A percentile compares a stretch with the other conserved stretches of the same genome.
Conservation (phyloP, 2,329 filamentous ascomycete genomes). For the Colletotrichum chrysophilum region DNA sequence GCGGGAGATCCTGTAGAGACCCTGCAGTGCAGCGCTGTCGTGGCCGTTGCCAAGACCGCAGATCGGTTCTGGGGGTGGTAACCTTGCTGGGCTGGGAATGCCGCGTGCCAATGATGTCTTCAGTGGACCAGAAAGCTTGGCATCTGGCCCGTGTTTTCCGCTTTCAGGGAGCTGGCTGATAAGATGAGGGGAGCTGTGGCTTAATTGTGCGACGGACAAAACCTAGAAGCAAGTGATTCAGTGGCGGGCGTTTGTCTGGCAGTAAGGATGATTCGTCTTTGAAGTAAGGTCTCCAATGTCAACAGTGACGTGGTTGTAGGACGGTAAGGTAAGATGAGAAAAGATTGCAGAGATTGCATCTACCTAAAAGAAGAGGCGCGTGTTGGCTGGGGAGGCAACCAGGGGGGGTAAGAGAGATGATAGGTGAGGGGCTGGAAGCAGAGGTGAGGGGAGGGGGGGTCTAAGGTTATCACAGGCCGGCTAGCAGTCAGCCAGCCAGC, state of each 20-base stretch:
- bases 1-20: slow-evolving; percentile 7
- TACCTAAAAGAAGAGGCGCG: neutral
- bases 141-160: neutral
- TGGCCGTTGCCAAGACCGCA: slow-evolving; percentile 19
- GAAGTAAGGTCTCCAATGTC: neutral
- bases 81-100: neutral
- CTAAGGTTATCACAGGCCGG: slow-evolving; percentile 9
- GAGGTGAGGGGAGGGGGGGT: neutral
- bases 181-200: neutral
- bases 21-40: slow-evolving; percentile 8
- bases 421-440: neutral
- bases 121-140: neutral
- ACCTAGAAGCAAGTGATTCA: neutral
- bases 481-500: neutral
- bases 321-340: neutral
- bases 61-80: slow-evolving; percentile 3
- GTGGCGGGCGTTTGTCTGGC: neutral
- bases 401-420: neutral
- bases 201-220: neutral
- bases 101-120: slow-evolving; percentile 9
- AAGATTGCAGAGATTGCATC: neutral
- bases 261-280: neutral
- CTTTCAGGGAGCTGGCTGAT: neutral
- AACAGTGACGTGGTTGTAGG: neutral
- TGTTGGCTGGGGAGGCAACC: neutral